Evolutionary conservation across 306 rosid genomes (phyloP).

Genomic region (Castanea mollissima): DNA sequence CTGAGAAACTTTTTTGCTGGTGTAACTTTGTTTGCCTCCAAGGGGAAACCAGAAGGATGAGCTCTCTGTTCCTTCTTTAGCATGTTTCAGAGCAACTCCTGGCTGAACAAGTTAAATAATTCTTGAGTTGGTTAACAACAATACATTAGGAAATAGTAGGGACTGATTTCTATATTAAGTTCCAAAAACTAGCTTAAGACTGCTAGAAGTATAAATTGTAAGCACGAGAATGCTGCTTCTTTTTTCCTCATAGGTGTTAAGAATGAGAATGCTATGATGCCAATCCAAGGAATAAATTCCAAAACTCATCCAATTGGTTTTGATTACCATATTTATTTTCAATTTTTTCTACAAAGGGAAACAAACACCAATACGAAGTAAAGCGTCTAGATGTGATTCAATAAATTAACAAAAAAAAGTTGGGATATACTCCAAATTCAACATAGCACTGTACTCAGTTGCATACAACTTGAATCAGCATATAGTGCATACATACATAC

Average conservation of each 20-base stretch:
- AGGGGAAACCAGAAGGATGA: slow-evolving; percentile 92
- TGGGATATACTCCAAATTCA: not conserved
- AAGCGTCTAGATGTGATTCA: not conserved
- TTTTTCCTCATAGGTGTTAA: not conserved
- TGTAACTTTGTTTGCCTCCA: slow-evolving; percentile 91
- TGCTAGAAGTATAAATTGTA: not conserved
- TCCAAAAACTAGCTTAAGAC: slow-evolving; percentile 1
- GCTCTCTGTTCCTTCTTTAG: slow-evolving; percentile 99
- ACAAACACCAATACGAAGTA: not conserved
- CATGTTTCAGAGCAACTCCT: slow-evolving; percentile 76
- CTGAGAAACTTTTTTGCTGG: slow-evolving; percentile 57
- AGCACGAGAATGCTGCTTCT: not conserved
- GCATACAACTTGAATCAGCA: not conserved
- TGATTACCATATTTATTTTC: not conserved
- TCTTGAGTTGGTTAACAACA: slow-evolving; percentile 17
- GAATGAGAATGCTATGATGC: not conserved
- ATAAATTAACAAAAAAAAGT: not conserved
- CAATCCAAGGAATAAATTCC: not conserved
- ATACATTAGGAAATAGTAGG: slow-evolving; percentile 8
- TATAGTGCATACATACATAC: not conserved
- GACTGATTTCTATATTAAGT: not conserved
- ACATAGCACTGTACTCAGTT: not conserved
- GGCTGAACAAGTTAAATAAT: slow-evolving; percentile 62
- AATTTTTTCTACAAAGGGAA: not conserved
- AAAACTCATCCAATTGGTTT: not conserved